These are phyloP conservation scores for Vaccinium corymbosum DNA, from an alignment of 148 eudicot genomes.

Conservation along the genomic window DNA sequence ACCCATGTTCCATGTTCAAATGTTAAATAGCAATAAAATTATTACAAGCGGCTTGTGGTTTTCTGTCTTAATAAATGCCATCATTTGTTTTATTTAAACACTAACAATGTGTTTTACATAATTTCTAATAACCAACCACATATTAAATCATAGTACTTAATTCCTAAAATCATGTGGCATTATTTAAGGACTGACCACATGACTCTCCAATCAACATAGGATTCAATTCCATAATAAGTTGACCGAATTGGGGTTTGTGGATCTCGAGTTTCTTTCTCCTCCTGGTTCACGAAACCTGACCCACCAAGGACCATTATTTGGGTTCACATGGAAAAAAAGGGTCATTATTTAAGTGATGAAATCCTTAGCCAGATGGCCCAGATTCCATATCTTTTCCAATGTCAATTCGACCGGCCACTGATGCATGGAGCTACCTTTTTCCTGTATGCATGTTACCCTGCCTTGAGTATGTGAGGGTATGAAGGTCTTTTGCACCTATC, in stretches of 20 bases:
- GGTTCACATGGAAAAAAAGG: not conserved
- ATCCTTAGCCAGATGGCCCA: not conserved
- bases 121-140: too few relatives aligned
- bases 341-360: not conserved
- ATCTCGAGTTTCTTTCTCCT: not conserved
- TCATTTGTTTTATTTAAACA: too few relatives aligned
- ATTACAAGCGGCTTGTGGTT: too few relatives aligned
- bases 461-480: not conserved
- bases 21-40: too few relatives aligned
- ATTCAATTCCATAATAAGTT: not conserved
- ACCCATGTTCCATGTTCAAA: too few relatives aligned
- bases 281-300: not conserved
- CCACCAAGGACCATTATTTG: not conserved
- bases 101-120: too few relatives aligned
- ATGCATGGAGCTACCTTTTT: not conserved
- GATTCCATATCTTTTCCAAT: not conserved
- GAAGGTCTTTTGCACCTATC: not conserved
- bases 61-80: too few relatives aligned
- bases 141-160: too few relatives aligned
- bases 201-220: not conserved
- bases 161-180: not conserved
- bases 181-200: not conserved
- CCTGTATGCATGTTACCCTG: not conserved
- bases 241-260: not conserved
- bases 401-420: not conserved